phyloP scores from a whole-genome alignment of 2,329 filamentous ascomycete species.

The Fusarium vanettenii region DNA sequence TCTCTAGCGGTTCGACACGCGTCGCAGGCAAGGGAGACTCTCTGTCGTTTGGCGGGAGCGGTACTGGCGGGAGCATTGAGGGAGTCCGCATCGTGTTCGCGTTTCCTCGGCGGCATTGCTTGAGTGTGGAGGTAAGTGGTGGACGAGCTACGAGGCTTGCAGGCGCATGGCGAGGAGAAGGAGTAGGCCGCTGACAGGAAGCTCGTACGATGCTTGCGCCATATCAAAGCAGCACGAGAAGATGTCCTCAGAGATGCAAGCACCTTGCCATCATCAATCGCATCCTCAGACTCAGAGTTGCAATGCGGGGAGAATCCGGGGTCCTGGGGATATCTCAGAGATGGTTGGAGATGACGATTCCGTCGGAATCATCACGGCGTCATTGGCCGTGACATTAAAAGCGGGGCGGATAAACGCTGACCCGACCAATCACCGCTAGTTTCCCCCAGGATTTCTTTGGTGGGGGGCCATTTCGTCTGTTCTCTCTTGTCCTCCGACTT shows the following conservation, averaged over 20 bases:
- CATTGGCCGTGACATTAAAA: slow-evolving; percentile 18
- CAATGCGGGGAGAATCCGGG: slow-evolving; percentile 45
- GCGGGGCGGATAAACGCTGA: slow-evolving; percentile 41
- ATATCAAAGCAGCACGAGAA: slow-evolving; percentile 32
- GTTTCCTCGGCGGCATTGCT: slow-evolving; percentile 55
- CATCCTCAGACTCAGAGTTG: slow-evolving; percentile 18
- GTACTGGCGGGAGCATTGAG: slow-evolving; percentile 37
- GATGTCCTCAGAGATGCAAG: slow-evolving; percentile 18
- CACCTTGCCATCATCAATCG: slow-evolving; percentile 28
- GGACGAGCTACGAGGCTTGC: slow-evolving; percentile 33
- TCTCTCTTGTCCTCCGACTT: slow-evolving; percentile 1
- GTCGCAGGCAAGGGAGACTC: slow-evolving; percentile 77
- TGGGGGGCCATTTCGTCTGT: slow-evolving; percentile 22
- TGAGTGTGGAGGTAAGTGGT: slow-evolving; percentile 21
- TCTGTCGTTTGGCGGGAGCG: slow-evolving; percentile 64
- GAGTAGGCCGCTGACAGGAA: slow-evolving; percentile 7
- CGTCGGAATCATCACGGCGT: slow-evolving; percentile 23
- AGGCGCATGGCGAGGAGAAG: slow-evolving; percentile 38
- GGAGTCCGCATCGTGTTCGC: slow-evolving; percentile 45
- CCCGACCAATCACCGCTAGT: slow-evolving; percentile 33
- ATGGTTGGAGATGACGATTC: slow-evolving; percentile 23
- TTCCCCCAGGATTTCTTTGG: slow-evolving; percentile 17
- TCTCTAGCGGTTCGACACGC: slow-evolving; percentile 75
- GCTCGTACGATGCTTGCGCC: slow-evolving; percentile 37
- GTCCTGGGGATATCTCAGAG: slow-evolving; percentile 36